phyloP scores from a whole-genome alignment of 139 green algal species.

The Desmodesmus armatus region DNA sequence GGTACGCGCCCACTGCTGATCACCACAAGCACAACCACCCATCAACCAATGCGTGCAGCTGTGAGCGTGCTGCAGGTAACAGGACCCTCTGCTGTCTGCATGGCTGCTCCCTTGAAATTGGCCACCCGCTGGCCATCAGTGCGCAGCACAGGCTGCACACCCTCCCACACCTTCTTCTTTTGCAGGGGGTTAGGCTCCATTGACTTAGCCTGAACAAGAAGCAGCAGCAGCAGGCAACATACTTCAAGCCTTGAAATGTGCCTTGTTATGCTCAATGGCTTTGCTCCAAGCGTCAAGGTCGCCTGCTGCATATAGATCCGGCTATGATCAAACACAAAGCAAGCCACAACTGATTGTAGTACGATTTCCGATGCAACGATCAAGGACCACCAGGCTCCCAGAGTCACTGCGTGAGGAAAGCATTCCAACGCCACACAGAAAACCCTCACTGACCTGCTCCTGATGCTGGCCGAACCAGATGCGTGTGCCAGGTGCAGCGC shows the following conservation, averaged over 20 bases:
- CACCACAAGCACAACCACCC: too few relatives aligned
- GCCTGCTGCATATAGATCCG: too few relatives aligned
- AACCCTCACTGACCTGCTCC: too few relatives aligned
- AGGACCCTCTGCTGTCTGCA: conserved; percentile 72
- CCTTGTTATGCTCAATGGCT: too few relatives aligned
- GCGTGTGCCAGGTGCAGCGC: conserved; percentile 68
- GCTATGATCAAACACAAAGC: too few relatives aligned
- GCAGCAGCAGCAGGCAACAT: not conserved
- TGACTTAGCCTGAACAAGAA: conserved; percentile 45
- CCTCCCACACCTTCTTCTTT: conserved; percentile 91
- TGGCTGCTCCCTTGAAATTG: conserved; percentile 56
- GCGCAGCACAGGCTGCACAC: conserved; percentile 73
- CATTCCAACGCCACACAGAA: too few relatives aligned
- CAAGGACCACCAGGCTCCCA: too few relatives aligned
- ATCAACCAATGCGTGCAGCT: conserved; percentile 72
- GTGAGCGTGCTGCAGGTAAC: conserved; percentile 58
- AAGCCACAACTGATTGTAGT: too few relatives aligned
- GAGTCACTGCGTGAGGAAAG: too few relatives aligned
- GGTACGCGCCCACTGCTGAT: too few relatives aligned
- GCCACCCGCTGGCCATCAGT: conserved; percentile 62
- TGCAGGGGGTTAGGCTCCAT: conserved; percentile 65
- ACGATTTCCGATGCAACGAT: too few relatives aligned
- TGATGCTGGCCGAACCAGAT: conserved; percentile 70
- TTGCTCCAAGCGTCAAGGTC: too few relatives aligned
- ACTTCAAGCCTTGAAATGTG: not conserved